phyloP scores from a whole-genome alignment of 179 eudicot species.

The Silene noctiflora region DNA sequence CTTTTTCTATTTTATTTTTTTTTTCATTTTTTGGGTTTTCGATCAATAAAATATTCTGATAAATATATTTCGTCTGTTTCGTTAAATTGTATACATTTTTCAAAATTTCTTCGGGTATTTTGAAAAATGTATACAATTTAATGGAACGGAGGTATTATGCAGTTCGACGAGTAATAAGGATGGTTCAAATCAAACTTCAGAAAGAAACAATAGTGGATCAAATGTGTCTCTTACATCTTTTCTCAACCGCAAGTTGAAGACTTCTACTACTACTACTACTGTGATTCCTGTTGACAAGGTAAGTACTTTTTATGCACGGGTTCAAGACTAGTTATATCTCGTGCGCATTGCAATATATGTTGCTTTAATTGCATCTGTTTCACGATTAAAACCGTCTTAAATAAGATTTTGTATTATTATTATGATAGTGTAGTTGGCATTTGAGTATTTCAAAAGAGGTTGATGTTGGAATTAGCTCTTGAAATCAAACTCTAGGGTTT shows the following conservation, averaged over 20 bases:
- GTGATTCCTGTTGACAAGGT: constrained; percentile 42
- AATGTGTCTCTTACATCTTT: constrained; percentile 50
- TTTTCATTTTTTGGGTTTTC: no score
- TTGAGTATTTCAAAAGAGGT: no score
- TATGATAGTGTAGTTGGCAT: no score
- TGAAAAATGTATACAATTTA: background rate
- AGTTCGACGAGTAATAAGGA: constrained; percentile 13
- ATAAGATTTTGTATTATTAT: no score
- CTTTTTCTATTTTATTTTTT: background rate
- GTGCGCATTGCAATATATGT: no score
- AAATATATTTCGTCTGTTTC: no score
- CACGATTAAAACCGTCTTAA: no score
- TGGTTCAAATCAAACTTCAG: constrained; percentile 12
- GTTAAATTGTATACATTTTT: background rate
- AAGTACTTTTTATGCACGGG: no score
- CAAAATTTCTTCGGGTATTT: background rate
- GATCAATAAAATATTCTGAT: no score
- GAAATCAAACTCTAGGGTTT: no score
- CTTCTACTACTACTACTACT: constrained; percentile 39
- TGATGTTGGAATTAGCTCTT: no score
- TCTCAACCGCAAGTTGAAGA: constrained; percentile 45
- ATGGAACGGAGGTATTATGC: background rate
- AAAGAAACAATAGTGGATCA: background rate
- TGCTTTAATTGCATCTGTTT: background rate
- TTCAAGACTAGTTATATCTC: no score